Percentiles rank a stretch among this genome's conserved stretches.
phyloP scores from a whole-genome alignment of 345 rosid species.

The Bruguiera gymnorhiza region DNA sequence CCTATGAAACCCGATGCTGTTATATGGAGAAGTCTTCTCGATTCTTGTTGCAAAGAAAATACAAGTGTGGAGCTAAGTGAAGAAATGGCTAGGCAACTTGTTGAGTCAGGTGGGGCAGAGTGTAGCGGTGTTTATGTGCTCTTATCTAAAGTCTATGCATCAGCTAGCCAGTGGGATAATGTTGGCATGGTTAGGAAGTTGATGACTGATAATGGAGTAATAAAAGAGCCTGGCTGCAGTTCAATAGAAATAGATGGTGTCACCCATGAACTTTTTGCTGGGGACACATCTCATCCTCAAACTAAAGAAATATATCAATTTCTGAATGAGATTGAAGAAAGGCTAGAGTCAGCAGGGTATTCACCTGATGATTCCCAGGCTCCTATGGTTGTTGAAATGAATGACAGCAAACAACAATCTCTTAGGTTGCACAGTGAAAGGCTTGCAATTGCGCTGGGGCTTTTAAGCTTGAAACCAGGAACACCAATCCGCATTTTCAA shows the following conservation, averaged over 20 bases:
- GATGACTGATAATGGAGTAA: slow-evolving; percentile 57
- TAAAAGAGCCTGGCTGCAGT: slow-evolving; percentile 78
- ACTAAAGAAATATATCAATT: slow-evolving; percentile 49
- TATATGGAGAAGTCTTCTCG: slow-evolving; percentile 79
- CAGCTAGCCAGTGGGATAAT: slow-evolving; percentile 63
- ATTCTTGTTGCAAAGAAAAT: slow-evolving; percentile 58
- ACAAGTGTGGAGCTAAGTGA: slow-evolving; percentile 54
- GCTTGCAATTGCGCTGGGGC: slow-evolving; percentile 67
- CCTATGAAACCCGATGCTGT: slow-evolving; percentile 62
- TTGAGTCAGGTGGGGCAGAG: slow-evolving; percentile 42
- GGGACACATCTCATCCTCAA: slow-evolving; percentile 67
- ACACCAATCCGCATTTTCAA: slow-evolving; percentile 57
- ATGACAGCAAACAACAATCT: slow-evolving; percentile 41
- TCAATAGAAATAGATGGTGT: slow-evolving; percentile 57
- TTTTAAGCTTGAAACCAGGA: slow-evolving; percentile 51
- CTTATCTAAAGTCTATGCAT: slow-evolving; percentile 63
- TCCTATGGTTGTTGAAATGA: slow-evolving; percentile 34
- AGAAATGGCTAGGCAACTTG: slow-evolving; percentile 46
- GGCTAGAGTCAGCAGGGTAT: slow-evolving; percentile 40
- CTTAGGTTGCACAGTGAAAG: slow-evolving; percentile 67
- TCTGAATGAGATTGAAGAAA: slow-evolving; percentile 47
- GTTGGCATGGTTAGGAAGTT: slow-evolving; percentile 61
- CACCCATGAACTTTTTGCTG: slow-evolving; percentile 67
- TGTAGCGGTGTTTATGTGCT: slow-evolving; percentile 65
- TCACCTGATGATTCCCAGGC: slow-evolving; percentile 19